Percentiles rank a stretch among this genome's conserved stretches.
Evolutionary conservation across 83 land plant genomes (phyloP).

Genomic region (Picea engelmannii): DNA sequence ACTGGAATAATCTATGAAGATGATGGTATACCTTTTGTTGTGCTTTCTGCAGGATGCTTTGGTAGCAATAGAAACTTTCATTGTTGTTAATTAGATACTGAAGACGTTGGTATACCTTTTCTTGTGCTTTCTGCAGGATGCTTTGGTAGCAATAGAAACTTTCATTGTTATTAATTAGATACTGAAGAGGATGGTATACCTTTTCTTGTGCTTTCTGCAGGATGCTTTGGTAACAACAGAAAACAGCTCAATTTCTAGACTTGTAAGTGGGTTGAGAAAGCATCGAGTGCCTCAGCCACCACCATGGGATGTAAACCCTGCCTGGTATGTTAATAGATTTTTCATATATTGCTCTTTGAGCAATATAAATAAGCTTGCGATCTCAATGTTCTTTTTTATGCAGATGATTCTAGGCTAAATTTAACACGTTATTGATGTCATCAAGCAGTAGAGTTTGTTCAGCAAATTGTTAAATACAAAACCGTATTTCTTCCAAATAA

Average conservation of each 20-base stretch:
- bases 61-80: constrained; percentile 32
- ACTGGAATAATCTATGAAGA: not conserved
- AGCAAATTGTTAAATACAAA: not conserved
- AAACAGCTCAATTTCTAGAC: constrained; percentile 37
- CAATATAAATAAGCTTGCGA: not conserved
- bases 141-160: constrained; percentile 37
- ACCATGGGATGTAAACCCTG: constrained; percentile 32
- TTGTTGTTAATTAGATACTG: too few relatives aligned
- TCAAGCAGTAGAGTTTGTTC: constrained; percentile 1
- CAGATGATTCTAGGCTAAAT: not conserved
- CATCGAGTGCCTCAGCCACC: constrained; percentile 38
- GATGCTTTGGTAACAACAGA: constrained; percentile 39
- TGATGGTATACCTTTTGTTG: constrained; percentile 15
- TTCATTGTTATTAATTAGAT: too few relatives aligned
- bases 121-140: constrained; percentile 27
- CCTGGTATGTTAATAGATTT: constrained; percentile 13
- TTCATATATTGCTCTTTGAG: not conserved
- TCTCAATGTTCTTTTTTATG: not conserved
- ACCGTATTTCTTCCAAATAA: not conserved
- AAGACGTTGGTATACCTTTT: constrained; percentile 3
- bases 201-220: constrained; percentile 26
- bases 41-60: constrained; percentile 31
- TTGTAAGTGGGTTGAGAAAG: constrained; percentile 37
- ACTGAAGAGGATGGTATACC: not conserved
- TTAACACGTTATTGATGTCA: not conserved